Evolutionary conservation across 2,329 filamentous ascomycete species (phyloP).

Genomic region (Huntiella bhutanensis): DNA sequence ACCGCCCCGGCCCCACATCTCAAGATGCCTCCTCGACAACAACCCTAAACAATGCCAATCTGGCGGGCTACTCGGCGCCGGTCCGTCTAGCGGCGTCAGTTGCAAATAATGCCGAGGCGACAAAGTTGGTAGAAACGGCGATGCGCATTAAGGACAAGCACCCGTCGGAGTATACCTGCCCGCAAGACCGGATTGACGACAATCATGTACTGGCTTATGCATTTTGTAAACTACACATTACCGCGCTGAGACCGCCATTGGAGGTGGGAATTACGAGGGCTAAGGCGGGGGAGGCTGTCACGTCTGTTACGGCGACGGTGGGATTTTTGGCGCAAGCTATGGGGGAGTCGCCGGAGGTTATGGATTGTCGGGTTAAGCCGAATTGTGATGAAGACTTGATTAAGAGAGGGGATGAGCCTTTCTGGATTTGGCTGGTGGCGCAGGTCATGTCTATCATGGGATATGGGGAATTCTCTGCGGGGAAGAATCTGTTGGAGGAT

Average conservation of each 20-base stretch:
- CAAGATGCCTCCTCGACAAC: no score
- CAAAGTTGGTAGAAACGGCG: slow-evolving; percentile 37
- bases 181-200: slow-evolving; percentile 50
- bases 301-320: background rate
- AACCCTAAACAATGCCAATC: no score
- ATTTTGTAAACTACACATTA: slow-evolving; percentile 60
- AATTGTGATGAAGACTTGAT: slow-evolving; percentile 25
- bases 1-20: no score
- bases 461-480: slow-evolving; percentile 22
- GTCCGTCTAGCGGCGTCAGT: no score
- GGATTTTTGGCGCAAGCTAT: slow-evolving; percentile 30
- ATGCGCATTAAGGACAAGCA: slow-evolving; percentile 34
- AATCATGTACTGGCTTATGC: slow-evolving; percentile 77
- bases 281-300: background rate
- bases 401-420: slow-evolving; percentile 37
- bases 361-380: slow-evolving; percentile 27
- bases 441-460: slow-evolving; percentile 39
- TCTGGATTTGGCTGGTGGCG: slow-evolving; percentile 47
- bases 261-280: background rate
- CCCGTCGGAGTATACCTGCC: slow-evolving; percentile 34
- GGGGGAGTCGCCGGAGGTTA: slow-evolving; percentile 52
- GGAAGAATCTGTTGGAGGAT: slow-evolving; percentile 8
- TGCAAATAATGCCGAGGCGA: no score
- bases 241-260: background rate
- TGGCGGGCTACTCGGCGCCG: no score